Conservation (phyloP, 176 grass and related monocot genomes). For the Oryza meyeriana region DNA sequence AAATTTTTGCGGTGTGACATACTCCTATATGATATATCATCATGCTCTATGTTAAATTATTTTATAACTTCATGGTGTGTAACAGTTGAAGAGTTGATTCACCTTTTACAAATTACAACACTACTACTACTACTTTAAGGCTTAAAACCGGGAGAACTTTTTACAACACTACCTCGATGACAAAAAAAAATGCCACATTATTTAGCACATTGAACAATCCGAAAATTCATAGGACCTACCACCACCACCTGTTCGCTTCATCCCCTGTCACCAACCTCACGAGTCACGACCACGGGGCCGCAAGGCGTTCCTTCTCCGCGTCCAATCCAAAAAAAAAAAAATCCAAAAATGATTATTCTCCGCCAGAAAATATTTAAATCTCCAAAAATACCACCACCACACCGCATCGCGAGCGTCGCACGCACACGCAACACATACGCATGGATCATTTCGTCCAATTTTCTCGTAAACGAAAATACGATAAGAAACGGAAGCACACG, state of each 20-base stretch:
- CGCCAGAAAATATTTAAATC: slow-evolving; percentile 19
- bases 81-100: too few species aligned
- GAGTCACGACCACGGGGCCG: background rate
- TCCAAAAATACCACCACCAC: slow-evolving; percentile 23
- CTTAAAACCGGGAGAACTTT: background rate
- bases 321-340: slow-evolving; percentile 24
- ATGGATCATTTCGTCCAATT: background rate
- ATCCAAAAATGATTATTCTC: background rate
- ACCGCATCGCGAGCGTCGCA: background rate
- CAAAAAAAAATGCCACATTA: too few species aligned
- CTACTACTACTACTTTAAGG: too few species aligned
- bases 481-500: background rate
- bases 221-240: too few species aligned
- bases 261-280: background rate
- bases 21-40: too few species aligned
- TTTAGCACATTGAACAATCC: too few species aligned
- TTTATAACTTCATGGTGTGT: too few species aligned
- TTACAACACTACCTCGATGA: background rate
- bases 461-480: background rate
- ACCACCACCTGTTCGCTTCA: background rate
- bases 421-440: slow-evolving; percentile 6
- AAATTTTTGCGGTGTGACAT: too few species aligned
- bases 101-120: too few species aligned
- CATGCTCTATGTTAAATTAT: too few species aligned
- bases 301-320: background rate